Evolutionary conservation across 1,284 basidiomycete species (phyloP).

Genomic region (Trametes hirsuta): DNA sequence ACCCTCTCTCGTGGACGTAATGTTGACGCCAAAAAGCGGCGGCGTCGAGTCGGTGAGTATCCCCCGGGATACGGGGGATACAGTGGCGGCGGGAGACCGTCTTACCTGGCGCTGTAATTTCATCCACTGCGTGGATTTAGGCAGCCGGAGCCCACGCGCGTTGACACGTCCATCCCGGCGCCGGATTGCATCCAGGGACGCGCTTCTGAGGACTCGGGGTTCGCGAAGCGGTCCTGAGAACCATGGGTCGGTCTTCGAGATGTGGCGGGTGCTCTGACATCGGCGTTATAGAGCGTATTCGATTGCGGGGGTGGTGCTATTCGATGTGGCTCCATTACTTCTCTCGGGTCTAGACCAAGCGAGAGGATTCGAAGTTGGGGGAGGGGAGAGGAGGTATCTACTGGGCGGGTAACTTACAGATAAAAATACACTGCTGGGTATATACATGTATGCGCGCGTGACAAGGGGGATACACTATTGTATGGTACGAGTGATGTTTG

Average conservation of each 20-base stretch:
- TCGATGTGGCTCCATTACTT: background rate
- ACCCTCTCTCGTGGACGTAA: too few species aligned
- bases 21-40: too few species aligned
- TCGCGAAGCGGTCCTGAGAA: background rate
- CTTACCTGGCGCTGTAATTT: too few species aligned
- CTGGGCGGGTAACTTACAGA: conserved; percentile 1
- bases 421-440: conserved; percentile 11
- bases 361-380: background rate
- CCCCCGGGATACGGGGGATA: too few species aligned
- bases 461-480: background rate
- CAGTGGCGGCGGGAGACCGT: too few species aligned
- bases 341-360: background rate
- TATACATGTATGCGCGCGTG: background rate
- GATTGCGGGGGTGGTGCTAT: background rate
- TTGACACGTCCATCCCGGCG: background rate
- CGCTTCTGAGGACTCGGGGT: background rate
- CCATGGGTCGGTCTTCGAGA: background rate
- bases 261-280: background rate
- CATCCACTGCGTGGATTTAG: too few species aligned
- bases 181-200: background rate
- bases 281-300: background rate
- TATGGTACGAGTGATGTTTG: background rate
- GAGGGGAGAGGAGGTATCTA: background rate
- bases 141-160: too few species aligned
- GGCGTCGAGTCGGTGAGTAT: too few species aligned